A percentile compares a stretch with the other conserved stretches of the same genome.
Conservation (phyloP, 148 eudicot genomes). For the Vaccinium myrtillus region DNA sequence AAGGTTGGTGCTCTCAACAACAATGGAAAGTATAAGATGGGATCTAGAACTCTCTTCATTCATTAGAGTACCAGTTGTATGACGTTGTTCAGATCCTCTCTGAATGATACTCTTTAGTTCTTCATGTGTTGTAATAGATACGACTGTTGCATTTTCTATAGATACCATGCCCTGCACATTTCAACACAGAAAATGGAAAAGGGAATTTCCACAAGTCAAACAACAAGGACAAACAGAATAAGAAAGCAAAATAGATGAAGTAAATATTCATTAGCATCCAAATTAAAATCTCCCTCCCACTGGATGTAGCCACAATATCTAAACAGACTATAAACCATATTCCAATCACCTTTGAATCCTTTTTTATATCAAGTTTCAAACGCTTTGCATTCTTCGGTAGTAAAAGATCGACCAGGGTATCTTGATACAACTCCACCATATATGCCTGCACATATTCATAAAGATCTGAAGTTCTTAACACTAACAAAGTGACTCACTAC, state of each 20-base stretch:
- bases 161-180: conserved; percentile 82
- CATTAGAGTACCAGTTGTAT: conserved; percentile 93
- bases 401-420: conserved; percentile 80
- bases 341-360: conserved; percentile 78
- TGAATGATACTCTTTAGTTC: conserved; percentile 71
- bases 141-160: conserved; percentile 75
- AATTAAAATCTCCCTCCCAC: neutral
- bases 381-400: conserved; percentile 76
- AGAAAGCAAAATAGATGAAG: conserved; percentile 1
- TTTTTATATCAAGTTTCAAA: conserved; percentile 75
- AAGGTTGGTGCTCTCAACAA: conserved; percentile 91
- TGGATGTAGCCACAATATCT: neutral
- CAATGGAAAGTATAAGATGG: conserved; percentile 81
- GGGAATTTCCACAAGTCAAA: neutral
- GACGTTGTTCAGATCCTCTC: conserved; percentile 90
- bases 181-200: neutral
- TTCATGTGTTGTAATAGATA: conserved; percentile 61
- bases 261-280: neutral
- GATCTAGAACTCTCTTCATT: conserved; percentile 97
- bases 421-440: conserved; percentile 96
- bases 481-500: neutral
- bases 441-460: conserved; percentile 53
- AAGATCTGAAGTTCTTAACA: neutral
- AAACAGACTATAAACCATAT: neutral
- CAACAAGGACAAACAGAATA: neutral